These are phyloP conservation scores for Poa annua DNA, from an alignment of 176 grass and related monocot species.

Conservation along the genomic window DNA sequence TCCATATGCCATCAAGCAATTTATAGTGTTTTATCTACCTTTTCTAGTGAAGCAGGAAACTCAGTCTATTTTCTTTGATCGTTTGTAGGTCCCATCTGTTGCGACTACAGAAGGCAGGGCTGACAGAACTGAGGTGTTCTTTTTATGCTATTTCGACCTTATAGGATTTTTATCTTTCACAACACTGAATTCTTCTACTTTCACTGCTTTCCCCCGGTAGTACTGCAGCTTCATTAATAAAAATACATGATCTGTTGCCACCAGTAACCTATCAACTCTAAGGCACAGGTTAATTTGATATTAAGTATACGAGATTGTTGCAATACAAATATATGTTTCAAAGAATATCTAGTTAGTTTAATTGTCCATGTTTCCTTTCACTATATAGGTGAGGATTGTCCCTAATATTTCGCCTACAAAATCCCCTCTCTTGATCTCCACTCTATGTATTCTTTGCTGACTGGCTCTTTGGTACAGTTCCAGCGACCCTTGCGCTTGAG, in stretches of 20 bases:
- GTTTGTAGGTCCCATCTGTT: constrained; percentile 86
- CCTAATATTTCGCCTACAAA: constrained; percentile 24
- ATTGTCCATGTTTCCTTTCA: constrained; percentile 14
- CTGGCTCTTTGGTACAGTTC: constrained; percentile 9
- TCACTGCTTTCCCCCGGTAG: neutral
- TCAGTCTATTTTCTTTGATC: constrained; percentile 33
- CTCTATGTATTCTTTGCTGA: neutral
- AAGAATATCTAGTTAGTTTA: neutral
- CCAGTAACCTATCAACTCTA: neutral
- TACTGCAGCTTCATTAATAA: neutral
- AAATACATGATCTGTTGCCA: neutral
- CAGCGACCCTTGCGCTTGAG: constrained; percentile 1
- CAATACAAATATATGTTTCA: neutral
- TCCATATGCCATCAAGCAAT: constrained; percentile 22
- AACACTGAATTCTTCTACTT: constrained; percentile 2
- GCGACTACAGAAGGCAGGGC: constrained; percentile 56
- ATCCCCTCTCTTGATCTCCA: neutral
- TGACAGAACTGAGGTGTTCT: constrained; percentile 57
- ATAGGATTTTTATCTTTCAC: neutral
- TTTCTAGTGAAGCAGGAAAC: constrained; percentile 22
- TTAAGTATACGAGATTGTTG: constrained; percentile 4
- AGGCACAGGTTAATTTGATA: neutral
- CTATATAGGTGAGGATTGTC: neutral
- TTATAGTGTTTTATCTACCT: constrained; percentile 2
- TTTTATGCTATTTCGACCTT: constrained; percentile 4